These are phyloP conservation scores for Prunus salicina DNA, from an alignment of 306 rosid species.

Conservation along the genomic window DNA sequence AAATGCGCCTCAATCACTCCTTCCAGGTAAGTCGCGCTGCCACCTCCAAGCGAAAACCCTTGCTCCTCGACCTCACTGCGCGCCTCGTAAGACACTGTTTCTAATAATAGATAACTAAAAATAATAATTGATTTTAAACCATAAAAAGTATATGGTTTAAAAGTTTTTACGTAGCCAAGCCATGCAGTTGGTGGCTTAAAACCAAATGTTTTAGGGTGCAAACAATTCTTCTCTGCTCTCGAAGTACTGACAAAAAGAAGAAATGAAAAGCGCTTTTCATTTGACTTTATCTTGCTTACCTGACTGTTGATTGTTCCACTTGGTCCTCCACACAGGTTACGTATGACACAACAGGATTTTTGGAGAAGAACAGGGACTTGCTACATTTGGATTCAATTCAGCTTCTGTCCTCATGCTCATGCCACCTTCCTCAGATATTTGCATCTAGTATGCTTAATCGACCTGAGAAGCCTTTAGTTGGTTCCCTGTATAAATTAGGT, in stretches of 20 bases:
- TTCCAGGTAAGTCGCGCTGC: too few species aligned
- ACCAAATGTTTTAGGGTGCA: not conserved
- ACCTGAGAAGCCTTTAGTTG: slow-evolving; percentile 81
- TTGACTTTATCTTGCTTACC: slow-evolving; percentile 7
- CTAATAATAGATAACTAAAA: too few species aligned
- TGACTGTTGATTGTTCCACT: slow-evolving; percentile 39
- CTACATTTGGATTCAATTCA: slow-evolving; percentile 89
- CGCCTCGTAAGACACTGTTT: too few species aligned
- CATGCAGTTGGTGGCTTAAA: too few species aligned
- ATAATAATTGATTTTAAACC: too few species aligned
- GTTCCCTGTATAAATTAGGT: slow-evolving; percentile 80
- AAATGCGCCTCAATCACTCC: too few species aligned
- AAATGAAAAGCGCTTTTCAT: not conserved
- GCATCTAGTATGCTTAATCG: slow-evolving; percentile 82
- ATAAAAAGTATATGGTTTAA: too few species aligned
- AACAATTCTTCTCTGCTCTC: not conserved
- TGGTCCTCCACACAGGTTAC: slow-evolving; percentile 66
- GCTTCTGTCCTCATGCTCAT: slow-evolving; percentile 88
- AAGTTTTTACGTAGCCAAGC: too few species aligned
- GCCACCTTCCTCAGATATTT: slow-evolving; percentile 85
- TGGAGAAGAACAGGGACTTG: slow-evolving; percentile 97
- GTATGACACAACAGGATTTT: slow-evolving; percentile 89
- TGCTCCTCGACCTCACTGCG: too few species aligned
- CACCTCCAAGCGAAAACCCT: too few species aligned
- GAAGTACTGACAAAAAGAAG: not conserved